phyloP scores from a whole-genome alignment of 257 asterid genomes.

The Nemophila menziesii region DNA sequence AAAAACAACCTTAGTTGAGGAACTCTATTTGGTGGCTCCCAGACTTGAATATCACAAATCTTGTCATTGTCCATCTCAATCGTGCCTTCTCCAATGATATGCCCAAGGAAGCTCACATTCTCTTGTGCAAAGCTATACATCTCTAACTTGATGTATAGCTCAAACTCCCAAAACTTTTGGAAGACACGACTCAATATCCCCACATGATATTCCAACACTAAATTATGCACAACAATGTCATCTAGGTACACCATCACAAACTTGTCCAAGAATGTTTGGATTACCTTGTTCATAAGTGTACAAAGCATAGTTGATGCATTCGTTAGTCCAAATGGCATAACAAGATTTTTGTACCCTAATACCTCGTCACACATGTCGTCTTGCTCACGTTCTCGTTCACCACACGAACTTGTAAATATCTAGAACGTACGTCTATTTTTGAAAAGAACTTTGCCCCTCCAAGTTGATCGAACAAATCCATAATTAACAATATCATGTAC shows the following conservation, averaged over 20 bases:
- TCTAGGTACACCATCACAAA: constrained; percentile 1
- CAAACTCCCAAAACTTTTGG: background rate
- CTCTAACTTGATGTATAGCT: too few relatives aligned
- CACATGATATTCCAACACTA: background rate
- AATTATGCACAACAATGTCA: background rate
- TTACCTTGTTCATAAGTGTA: background rate
- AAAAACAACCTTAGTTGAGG: background rate
- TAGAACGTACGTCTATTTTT: background rate
- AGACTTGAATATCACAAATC: background rate
- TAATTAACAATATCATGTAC: background rate
- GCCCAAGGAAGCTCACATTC: background rate
- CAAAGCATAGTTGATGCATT: background rate
- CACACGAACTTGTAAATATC: background rate
- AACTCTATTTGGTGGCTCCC: background rate
- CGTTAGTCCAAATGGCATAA: background rate
- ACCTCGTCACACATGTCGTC: background rate
- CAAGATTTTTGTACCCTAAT: background rate
- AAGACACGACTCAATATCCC: background rate
- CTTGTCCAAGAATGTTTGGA: background rate
- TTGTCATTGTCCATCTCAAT: background rate
- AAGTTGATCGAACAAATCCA: background rate
- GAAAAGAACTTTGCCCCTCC: background rate
- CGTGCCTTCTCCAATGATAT: background rate
- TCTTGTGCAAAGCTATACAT: background rate
- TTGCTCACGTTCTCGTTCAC: background rate